Evolutionary conservation across 2,329 filamentous ascomycete genomes (phyloP).

Genomic region (Aotearoamyces nothofagi): DNA sequence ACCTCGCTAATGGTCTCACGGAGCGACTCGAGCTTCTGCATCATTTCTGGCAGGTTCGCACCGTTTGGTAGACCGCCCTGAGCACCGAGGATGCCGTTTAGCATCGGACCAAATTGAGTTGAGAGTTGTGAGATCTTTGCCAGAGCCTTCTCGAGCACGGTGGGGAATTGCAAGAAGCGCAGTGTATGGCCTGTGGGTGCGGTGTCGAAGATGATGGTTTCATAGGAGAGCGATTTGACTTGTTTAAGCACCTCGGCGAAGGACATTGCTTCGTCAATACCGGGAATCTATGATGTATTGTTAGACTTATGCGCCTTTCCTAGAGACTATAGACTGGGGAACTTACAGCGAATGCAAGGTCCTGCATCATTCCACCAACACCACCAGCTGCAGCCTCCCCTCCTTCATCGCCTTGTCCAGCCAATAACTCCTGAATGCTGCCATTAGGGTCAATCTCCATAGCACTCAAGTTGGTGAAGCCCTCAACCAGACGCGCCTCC

Average conservation of each 20-base stretch:
- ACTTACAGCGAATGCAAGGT: conserved; percentile 83
- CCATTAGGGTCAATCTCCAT: conserved; percentile 99
- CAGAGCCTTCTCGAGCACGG: conserved; percentile 95
- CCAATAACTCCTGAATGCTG: conserved; percentile 87
- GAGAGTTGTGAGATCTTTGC: conserved; percentile 92
- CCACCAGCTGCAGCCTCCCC: conserved; percentile 57
- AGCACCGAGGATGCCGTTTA: conserved; percentile 76
- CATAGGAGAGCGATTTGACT: conserved; percentile 96
- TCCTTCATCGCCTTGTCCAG: conserved; percentile 57
- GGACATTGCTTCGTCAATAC: conserved; percentile 98
- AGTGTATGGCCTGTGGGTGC: conserved; percentile 96
- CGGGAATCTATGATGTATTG: conserved; percentile 57
- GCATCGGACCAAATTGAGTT: conserved; percentile 84
- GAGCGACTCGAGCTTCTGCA: conserved; percentile 86
- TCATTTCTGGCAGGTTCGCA: conserved; percentile 82
- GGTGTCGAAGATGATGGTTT: conserved; percentile 98
- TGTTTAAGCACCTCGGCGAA: conserved; percentile 99
- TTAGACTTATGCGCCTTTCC: not conserved
- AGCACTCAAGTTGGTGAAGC: conserved; percentile 84
- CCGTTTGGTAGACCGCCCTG: conserved; percentile 62
- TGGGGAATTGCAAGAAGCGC: conserved; percentile 95
- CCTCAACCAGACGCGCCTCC: conserved; percentile 83
- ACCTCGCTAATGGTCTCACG: conserved; percentile 90
- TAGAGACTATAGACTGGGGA: conserved; percentile 1
- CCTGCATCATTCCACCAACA: conserved; percentile 96